phyloP scores from a whole-genome alignment of 257 asterid genomes.

The Forsythia viridissima region DNA sequence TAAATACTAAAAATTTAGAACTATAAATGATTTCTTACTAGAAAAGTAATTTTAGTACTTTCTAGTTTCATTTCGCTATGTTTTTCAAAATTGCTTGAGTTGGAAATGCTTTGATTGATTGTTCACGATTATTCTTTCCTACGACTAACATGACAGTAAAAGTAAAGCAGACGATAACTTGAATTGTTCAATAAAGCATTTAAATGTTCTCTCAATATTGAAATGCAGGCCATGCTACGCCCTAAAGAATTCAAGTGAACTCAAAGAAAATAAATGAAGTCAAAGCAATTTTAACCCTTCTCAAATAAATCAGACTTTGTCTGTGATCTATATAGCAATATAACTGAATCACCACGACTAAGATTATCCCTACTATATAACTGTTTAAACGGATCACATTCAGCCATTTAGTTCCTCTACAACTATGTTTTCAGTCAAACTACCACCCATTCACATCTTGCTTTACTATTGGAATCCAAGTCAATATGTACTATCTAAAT shows the following conservation, averaged over 20 bases:
- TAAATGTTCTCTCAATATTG: not conserved
- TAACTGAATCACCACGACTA: constrained; percentile 6
- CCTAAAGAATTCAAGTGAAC: not conserved
- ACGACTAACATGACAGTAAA: not conserved
- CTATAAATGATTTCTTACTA: not conserved
- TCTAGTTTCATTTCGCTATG: not conserved
- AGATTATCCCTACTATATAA: not conserved
- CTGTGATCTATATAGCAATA: not conserved
- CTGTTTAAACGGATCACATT: not conserved
- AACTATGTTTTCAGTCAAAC: not conserved
- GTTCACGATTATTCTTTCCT: not conserved
- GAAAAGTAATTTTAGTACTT: not conserved
- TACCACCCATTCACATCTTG: not conserved
- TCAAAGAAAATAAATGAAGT: not conserved
- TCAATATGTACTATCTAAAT: not conserved
- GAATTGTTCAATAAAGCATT: not conserved
- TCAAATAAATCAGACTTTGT: not conserved
- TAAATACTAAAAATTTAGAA: not conserved
- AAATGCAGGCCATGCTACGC: not conserved
- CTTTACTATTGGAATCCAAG: constrained; percentile 9
- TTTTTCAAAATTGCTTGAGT: not conserved
- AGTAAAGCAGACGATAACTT: not conserved
- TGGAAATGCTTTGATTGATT: not conserved
- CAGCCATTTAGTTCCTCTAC: not conserved
- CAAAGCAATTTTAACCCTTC: not conserved